Conservation (phyloP, 169 alveolate species). For the Cardiosporidium cionae region DNA sequence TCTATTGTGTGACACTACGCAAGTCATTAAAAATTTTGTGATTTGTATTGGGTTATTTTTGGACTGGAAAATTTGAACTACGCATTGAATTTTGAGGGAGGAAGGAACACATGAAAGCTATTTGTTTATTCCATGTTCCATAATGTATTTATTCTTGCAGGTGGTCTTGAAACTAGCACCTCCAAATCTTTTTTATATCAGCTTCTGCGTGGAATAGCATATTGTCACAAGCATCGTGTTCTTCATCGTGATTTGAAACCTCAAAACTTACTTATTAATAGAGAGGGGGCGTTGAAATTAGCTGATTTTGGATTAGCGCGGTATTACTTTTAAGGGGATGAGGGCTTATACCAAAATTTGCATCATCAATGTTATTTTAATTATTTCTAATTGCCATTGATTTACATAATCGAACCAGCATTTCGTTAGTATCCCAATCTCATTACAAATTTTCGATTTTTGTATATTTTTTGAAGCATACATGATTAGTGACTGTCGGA, state of each 20-base stretch:
- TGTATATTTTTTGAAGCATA: background rate
- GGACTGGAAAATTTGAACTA: background rate
- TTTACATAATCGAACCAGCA: background rate
- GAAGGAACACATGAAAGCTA: background rate
- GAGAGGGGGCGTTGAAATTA: slow-evolving; percentile 83
- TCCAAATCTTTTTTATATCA: slow-evolving; percentile 86
- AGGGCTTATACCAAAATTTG: slow-evolving; percentile 31
- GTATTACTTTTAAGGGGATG: slow-evolving; percentile 17
- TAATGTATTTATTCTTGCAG: slow-evolving; percentile 17
- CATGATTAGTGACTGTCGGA: background rate
- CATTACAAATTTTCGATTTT: background rate
- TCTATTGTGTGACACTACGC: background rate
- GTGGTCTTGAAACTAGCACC: slow-evolving; percentile 73
- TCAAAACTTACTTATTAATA: slow-evolving; percentile 89
- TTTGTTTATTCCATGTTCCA: background rate
- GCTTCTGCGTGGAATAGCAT: slow-evolving; percentile 91
- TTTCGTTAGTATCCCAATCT: background rate
- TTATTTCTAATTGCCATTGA: background rate
- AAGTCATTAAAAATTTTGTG: background rate
- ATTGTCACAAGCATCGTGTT: slow-evolving; percentile 95
- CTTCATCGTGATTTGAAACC: slow-evolving; percentile 99
- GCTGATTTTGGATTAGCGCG: slow-evolving; percentile 99
- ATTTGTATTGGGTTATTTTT: background rate
- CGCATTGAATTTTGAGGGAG: background rate
- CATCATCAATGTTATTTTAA: background rate